A percentile compares a stretch with the other conserved stretches of the same genome.
phyloP scores from a whole-genome alignment of 2,329 filamentous ascomycete genomes.

The Xylaria sp. region DNA sequence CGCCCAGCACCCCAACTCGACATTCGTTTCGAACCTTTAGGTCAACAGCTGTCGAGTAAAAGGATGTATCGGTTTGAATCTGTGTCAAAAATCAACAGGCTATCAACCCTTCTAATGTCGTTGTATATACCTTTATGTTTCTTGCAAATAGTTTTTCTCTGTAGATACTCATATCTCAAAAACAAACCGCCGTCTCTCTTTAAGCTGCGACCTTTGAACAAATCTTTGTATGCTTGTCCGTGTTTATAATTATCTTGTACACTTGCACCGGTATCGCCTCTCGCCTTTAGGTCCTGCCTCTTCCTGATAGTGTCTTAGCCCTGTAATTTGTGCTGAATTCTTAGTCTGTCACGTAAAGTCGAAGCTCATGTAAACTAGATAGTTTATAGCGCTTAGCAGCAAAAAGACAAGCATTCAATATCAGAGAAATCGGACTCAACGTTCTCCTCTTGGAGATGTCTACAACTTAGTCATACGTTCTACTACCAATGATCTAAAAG shows the following conservation, averaged over 20 bases:
- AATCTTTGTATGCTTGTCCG: background rate
- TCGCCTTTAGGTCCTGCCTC: background rate
- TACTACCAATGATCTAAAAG: background rate
- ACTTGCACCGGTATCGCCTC: background rate
- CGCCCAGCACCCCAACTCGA: slow-evolving; percentile 10
- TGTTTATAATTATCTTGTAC: background rate
- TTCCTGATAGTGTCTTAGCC: background rate
- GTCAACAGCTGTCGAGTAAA: background rate
- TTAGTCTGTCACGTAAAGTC: background rate
- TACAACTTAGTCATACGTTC: background rate
- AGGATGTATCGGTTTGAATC: slow-evolving; percentile 9
- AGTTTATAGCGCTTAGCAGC: too few species aligned
- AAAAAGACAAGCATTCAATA: background rate
- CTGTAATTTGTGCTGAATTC: background rate
- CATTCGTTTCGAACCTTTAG: slow-evolving; percentile 25
- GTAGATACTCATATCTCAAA: slow-evolving; percentile 7
- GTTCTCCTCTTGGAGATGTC: background rate
- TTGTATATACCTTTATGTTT: slow-evolving; percentile 27
- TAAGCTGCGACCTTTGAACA: too few species aligned
- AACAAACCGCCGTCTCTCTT: background rate
- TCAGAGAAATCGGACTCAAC: background rate
- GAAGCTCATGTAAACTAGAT: too few species aligned
- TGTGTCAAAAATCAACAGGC: background rate
- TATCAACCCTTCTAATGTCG: slow-evolving; percentile 15
- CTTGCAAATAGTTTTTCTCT: background rate